These are phyloP conservation scores for Corylus americana DNA, from an alignment of 306 rosid genomes.

Conservation along the genomic window DNA sequence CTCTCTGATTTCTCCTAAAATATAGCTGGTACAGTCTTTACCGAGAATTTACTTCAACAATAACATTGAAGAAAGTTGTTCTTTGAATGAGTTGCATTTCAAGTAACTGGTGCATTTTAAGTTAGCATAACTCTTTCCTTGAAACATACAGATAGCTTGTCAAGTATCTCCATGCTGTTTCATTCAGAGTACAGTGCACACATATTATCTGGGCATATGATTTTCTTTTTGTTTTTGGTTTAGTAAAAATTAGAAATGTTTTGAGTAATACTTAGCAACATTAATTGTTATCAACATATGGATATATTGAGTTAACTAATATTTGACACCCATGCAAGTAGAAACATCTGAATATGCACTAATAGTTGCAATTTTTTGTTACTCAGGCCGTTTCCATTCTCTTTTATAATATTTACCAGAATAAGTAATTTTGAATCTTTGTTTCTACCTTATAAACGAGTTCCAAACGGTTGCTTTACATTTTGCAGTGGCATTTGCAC, in stretches of 20 bases:
- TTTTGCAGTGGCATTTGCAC: constrained; percentile 80
- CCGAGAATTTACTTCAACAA: neutral
- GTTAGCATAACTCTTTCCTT: neutral
- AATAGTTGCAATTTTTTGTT: neutral
- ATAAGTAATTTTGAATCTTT: neutral
- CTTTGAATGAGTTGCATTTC: too few species aligned
- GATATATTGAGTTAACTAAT: neutral
- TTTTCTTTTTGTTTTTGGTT: neutral
- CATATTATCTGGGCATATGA: neutral
- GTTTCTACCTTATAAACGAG: constrained; percentile 13
- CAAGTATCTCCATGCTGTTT: neutral
- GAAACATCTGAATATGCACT: neutral
- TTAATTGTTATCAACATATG: neutral
- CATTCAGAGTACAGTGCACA: neutral
- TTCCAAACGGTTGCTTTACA: neutral
- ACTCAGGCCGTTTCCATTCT: neutral
- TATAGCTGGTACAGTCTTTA: neutral
- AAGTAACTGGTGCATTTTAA: too few species aligned
- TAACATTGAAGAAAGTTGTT: too few species aligned
- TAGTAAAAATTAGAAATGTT: neutral
- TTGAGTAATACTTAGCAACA: neutral
- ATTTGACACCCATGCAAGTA: neutral
- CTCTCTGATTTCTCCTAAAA: too few species aligned
- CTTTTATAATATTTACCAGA: neutral
- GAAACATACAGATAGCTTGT: neutral